These are phyloP conservation scores for Neurospora sublineolata DNA, from an alignment of 495 filamentous ascomycete species.

Conservation along the genomic window DNA sequence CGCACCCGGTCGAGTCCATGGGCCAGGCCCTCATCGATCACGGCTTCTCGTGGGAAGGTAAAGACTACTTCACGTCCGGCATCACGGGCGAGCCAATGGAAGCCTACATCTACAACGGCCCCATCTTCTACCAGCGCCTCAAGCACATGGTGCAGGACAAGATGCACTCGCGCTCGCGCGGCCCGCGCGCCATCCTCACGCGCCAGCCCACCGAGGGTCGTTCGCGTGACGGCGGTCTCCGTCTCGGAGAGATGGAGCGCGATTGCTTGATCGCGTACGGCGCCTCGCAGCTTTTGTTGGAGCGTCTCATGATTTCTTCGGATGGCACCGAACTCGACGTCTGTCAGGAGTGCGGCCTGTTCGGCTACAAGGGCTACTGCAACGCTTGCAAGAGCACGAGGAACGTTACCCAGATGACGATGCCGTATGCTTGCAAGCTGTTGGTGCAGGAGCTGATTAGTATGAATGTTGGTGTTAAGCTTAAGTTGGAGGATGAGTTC, in stretches of 20 bases:
- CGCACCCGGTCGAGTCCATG: conserved; percentile 84
- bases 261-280: conserved; percentile 96
- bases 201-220: conserved; percentile 95
- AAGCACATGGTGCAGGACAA: conserved; percentile 99
- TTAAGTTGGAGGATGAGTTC: conserved; percentile 88
- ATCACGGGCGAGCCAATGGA: conserved; percentile 90
- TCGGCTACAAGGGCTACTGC: conserved; percentile 91
- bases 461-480: conserved; percentile 86
- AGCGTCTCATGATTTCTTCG: conserved; percentile 86
- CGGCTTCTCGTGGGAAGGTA: conserved; percentile 91
- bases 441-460: conserved; percentile 91
- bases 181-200: conserved; percentile 82
- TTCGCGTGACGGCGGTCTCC: conserved; percentile 80
- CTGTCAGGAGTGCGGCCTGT: conserved; percentile 83
- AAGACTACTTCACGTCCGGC: conserved; percentile 88
- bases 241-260: conserved; percentile 97
- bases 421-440: conserved; percentile 98
- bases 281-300: conserved; percentile 79
- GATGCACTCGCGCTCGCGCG: conserved; percentile 91
- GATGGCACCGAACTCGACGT: conserved; percentile 87
- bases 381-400: conserved; percentile 74
- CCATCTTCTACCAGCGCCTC: conserved; percentile 98
- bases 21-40: conserved; percentile 69
- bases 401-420: conserved; percentile 77
- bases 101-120: conserved; percentile 95